Conservation (phyloP, 345 rosid genomes). For the Hevea brasiliensis region DNA sequence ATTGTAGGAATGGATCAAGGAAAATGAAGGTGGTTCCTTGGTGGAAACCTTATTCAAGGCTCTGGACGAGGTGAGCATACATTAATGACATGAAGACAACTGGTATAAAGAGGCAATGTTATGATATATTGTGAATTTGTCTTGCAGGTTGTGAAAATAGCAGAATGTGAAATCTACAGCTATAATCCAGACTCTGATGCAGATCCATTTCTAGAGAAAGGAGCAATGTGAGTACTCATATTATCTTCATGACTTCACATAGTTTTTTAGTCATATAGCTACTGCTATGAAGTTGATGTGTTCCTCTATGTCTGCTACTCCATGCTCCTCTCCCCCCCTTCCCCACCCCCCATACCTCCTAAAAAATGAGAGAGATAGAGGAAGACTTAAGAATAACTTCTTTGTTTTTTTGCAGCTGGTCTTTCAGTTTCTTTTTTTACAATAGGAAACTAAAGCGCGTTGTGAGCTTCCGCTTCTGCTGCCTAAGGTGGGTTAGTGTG, state of each 20-base stretch:
- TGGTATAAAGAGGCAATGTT: conserved; percentile 9
- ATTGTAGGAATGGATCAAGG: conserved; percentile 74
- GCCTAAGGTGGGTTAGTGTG: conserved; percentile 58
- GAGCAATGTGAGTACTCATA: conserved; percentile 60
- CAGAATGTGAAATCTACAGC: conserved; percentile 89
- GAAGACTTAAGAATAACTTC: not conserved
- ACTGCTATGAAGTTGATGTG: not conserved
- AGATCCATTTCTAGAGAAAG: conserved; percentile 78
- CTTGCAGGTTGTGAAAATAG: conserved; percentile 77
- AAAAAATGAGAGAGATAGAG: no score
- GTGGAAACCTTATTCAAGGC: conserved; percentile 76
- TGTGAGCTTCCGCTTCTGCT: conserved; percentile 73
- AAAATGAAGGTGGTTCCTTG: conserved; percentile 64
- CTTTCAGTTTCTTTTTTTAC: conserved; percentile 91
- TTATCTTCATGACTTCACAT: not conserved
- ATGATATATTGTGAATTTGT: conserved; percentile 10
- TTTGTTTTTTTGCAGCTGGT: conserved; percentile 62
- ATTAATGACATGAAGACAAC: conserved; percentile 17
- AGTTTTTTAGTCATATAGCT: not conserved
- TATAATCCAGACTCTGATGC: conserved; percentile 80
- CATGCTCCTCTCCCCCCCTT: no score
- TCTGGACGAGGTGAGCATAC: conserved; percentile 77
- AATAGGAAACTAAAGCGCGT: conserved; percentile 89
- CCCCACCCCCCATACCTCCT: no score
- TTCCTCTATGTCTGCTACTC: not conserved